These are phyloP conservation scores for Cryomyces minteri DNA, from an alignment of 495 filamentous ascomycete species.

Conservation along the genomic window DNA sequence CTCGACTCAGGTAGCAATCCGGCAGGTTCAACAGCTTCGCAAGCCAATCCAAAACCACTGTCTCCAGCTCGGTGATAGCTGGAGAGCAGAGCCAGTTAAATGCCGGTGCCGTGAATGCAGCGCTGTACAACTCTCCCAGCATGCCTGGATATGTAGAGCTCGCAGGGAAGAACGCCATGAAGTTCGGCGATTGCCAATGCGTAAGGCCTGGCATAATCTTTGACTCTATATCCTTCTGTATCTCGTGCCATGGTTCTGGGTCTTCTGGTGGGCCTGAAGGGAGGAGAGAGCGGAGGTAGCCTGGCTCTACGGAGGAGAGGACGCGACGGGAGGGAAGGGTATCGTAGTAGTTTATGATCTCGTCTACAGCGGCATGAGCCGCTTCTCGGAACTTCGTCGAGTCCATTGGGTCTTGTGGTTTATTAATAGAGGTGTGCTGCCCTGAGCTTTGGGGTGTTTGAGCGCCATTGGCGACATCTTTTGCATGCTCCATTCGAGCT, in stretches of 20 bases:
- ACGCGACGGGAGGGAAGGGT: conserved; percentile 53
- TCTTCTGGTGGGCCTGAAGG: conserved; percentile 53
- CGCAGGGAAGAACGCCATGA: conserved; percentile 92
- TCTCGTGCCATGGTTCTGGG: conserved; percentile 59
- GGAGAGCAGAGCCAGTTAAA: conserved; percentile 98
- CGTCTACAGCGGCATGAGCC: conserved; percentile 65
- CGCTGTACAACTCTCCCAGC: conserved; percentile 83
- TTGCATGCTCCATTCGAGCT: too few relatives aligned
- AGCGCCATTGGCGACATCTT: too few relatives aligned
- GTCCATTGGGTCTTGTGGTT: conserved; percentile 38
- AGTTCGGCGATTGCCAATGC: conserved; percentile 90
- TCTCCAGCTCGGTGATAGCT: conserved; percentile 91
- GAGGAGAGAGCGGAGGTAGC: conserved; percentile 69
- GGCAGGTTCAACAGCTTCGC: conserved; percentile 58
- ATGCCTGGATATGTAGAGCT: conserved; percentile 68
- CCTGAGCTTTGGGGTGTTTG: too few relatives aligned
- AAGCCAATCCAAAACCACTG: conserved; percentile 85
- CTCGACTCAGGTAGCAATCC: conserved; percentile 54
- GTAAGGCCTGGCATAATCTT: conserved; percentile 91
- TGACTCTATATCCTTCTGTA: conserved; percentile 68
- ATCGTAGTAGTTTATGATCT: conserved; percentile 73
- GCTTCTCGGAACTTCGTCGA: conserved; percentile 65
- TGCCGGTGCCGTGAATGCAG: conserved; percentile 72
- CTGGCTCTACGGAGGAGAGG: conserved; percentile 60
- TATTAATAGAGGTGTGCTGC: too few relatives aligned